Evolutionary conservation across 495 filamentous ascomycete genomes (phyloP).

Genomic region (Neurospora sp.): DNA sequence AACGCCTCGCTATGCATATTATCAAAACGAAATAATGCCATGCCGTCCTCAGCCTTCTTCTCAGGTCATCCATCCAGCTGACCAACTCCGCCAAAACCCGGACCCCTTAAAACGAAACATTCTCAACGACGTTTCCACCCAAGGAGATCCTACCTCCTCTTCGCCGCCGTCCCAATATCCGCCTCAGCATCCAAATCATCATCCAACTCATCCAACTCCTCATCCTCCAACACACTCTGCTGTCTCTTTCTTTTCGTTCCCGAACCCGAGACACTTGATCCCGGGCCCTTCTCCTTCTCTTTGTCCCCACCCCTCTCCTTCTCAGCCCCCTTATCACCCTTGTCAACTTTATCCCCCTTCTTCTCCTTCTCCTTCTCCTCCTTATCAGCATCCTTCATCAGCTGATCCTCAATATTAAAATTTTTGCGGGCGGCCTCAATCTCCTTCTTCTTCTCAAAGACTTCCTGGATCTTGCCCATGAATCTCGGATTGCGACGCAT

Average conservation of each 20-base stretch:
- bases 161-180: slow-evolving; percentile 15
- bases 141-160: slow-evolving; percentile 7
- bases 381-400: slow-evolving; percentile 30
- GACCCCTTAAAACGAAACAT: neutral
- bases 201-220: slow-evolving; percentile 28
- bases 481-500: slow-evolving; percentile 75
- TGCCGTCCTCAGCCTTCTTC: neutral
- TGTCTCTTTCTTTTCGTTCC: neutral
- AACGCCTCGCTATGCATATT: neutral
- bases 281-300: neutral
- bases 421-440: slow-evolving; percentile 67
- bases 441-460: slow-evolving; percentile 69
- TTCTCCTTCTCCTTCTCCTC: slow-evolving; percentile 27
- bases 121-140: neutral
- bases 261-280: neutral
- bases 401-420: slow-evolving; percentile 39
- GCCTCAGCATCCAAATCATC: slow-evolving; percentile 24
- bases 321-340: neutral
- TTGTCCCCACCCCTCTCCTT: neutral
- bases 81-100: neutral
- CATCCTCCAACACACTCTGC: slow-evolving; percentile 18
- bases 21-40: neutral
- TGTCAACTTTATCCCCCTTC: neutral
- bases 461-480: slow-evolving; percentile 81
- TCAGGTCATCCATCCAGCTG: neutral